A percentile compares a stretch with the other conserved stretches of the same genome.
Conservation (phyloP, 2,329 filamentous ascomycete genomes). For the Neofusicoccum sp. region DNA sequence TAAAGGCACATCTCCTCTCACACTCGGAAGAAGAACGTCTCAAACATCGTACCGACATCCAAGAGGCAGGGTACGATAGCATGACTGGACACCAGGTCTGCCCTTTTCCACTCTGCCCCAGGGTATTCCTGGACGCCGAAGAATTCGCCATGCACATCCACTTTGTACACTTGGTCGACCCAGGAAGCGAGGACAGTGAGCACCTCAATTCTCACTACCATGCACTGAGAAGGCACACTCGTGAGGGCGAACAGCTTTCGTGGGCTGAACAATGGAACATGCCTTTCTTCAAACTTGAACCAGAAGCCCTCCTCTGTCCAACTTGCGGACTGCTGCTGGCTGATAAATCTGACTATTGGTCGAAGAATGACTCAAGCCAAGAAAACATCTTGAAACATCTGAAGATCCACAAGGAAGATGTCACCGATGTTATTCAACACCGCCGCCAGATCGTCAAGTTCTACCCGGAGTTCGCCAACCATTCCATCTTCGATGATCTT, state of each 20-base stretch:
- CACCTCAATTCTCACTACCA: not conserved
- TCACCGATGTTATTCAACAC: not conserved
- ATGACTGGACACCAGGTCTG: not conserved
- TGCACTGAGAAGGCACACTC: not conserved
- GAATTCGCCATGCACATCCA: not conserved
- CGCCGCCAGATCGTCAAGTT: slow-evolving; percentile 16
- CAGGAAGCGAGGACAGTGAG: not conserved
- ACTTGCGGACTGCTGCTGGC: not conserved
- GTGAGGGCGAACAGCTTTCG: not conserved
- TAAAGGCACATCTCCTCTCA: not conserved
- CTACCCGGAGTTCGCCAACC: slow-evolving; percentile 3
- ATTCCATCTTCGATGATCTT: slow-evolving; percentile 18
- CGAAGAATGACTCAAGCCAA: not conserved
- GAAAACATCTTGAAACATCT: not conserved
- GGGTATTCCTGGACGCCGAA: not conserved
- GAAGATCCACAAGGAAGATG: not conserved
- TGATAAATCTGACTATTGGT: not conserved
- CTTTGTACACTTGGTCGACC: not conserved
- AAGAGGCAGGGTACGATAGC: slow-evolving; percentile 14
- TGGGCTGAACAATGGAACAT: not conserved
- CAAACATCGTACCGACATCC: not conserved
- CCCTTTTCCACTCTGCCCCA: not conserved
- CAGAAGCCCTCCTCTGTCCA: too few relatives aligned
- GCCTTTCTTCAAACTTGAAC: too few relatives aligned
- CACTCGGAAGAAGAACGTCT: not conserved